A percentile compares a stretch with the other conserved stretches of the same genome.
These are phyloP conservation scores for Diutina mesorugosa DNA, from an alignment of 1,139 yeast genomes.

Conservation along the genomic window DNA sequence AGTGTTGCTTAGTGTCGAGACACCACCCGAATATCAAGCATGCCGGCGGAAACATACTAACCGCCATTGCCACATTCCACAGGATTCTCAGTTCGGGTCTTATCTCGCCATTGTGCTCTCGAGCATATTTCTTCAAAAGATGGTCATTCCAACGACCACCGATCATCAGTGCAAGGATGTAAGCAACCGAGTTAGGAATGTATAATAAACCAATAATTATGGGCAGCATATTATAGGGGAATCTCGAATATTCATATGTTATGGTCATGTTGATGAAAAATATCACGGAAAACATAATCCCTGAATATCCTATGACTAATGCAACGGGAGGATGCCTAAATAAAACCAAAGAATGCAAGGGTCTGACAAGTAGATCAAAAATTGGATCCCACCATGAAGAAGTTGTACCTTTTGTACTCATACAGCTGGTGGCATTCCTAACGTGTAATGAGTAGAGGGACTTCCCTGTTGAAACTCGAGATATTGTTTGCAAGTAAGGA, in stretches of 20 bases:
- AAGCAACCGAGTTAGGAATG: slow-evolving; percentile 74
- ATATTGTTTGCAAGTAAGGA: neutral
- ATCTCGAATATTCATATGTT: slow-evolving; percentile 44
- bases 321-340: slow-evolving; percentile 63
- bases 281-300: slow-evolving; percentile 53
- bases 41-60: slow-evolving; percentile 48
- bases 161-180: slow-evolving; percentile 55
- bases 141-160: slow-evolving; percentile 77
- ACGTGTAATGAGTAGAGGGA: neutral
- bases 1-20: slow-evolving; percentile 46
- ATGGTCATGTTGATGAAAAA: slow-evolving; percentile 70
- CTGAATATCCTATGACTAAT: slow-evolving; percentile 50
- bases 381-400: neutral
- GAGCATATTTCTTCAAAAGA: slow-evolving; percentile 40
- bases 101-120: slow-evolving; percentile 45
- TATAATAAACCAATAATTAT: slow-evolving; percentile 64
- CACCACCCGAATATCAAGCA: slow-evolving; percentile 78
- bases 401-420: neutral
- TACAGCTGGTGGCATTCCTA: neutral
- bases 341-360: slow-evolving; percentile 40
- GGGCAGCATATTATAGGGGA: slow-evolving; percentile 59
- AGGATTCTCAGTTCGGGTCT: slow-evolving; percentile 74
- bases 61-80: slow-evolving; percentile 59
- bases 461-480: neutral
- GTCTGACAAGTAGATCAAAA: slow-evolving; percentile 31